Percentiles rank a stretch among this genome's conserved stretches.
These are phyloP conservation scores for Candida railenensis DNA, from an alignment of 805 yeast genomes.

Conservation along the genomic window DNA sequence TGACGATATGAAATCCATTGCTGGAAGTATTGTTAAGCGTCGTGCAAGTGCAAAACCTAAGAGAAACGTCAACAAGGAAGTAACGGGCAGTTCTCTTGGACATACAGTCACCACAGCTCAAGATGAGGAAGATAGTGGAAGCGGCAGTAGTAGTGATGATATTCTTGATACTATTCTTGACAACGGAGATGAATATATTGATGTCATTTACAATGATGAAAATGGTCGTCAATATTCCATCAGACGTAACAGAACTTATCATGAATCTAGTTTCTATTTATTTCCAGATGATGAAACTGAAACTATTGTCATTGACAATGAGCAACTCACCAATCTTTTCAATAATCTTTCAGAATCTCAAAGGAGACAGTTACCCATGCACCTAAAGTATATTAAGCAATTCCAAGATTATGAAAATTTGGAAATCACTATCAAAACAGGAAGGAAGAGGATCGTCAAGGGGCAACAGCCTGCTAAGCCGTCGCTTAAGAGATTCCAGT, in stretches of 20 bases:
- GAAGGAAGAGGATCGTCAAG: conserved; percentile 1
- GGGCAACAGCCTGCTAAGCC: conserved; percentile 1
- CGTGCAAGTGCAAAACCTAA: background rate
- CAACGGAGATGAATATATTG: background rate
- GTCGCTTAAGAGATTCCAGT: conserved; percentile 1
- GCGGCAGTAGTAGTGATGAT: background rate
- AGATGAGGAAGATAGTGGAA: conserved; percentile 4
- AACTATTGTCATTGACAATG: conserved; percentile 20
- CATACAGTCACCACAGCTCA: background rate
- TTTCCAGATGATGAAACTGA: conserved; percentile 9
- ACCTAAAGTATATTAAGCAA: conserved; percentile 35
- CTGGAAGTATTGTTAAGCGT: background rate
- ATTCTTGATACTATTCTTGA: conserved; percentile 1
- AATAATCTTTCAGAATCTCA: conserved; percentile 21
- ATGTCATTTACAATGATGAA: conserved; percentile 1
- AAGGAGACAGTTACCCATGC: conserved; percentile 27
- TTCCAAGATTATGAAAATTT: conserved; percentile 32
- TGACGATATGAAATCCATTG: conserved; percentile 1
- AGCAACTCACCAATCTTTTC: conserved; percentile 25
- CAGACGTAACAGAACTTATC: conserved; percentile 1
- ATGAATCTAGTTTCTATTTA: background rate
- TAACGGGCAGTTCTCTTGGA: background rate
- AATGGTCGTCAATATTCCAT: conserved; percentile 2
- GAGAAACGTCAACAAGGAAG: background rate
- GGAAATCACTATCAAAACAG: conserved; percentile 24